phyloP scores from a whole-genome alignment of 495 filamentous ascomycete genomes.

The Penicillium nucicola region DNA sequence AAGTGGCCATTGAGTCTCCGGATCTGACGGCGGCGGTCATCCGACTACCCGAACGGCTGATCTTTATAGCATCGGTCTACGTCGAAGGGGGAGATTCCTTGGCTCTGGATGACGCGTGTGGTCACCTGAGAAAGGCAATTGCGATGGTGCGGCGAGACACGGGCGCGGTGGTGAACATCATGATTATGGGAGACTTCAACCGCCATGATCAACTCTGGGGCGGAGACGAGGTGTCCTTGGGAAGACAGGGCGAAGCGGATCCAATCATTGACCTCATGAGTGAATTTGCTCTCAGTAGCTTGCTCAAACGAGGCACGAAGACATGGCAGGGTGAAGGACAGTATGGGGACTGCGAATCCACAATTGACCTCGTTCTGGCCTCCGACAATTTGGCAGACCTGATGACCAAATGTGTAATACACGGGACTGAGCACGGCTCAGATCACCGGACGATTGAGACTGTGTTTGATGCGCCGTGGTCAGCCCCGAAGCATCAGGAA shows the following conservation, averaged over 20 bases:
- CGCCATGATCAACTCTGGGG: conserved; percentile 35
- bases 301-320: conserved; percentile 29
- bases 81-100: conserved; percentile 14
- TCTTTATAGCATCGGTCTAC: conserved; percentile 28
- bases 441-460: conserved; percentile 30
- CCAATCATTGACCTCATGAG: conserved; percentile 34
- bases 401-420: conserved; percentile 24
- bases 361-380: conserved; percentile 26
- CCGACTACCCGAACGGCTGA: conserved; percentile 15
- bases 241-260: conserved; percentile 30
- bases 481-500: conserved; percentile 9
- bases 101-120: conserved; percentile 5
- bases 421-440: conserved; percentile 28
- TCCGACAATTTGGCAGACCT: conserved; percentile 14
- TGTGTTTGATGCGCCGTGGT: conserved; percentile 16
- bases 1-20: conserved; percentile 18
- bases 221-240: conserved; percentile 26
- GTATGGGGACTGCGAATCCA: conserved; percentile 19
- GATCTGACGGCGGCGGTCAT: conserved; percentile 26
- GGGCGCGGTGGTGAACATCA: conserved; percentile 14
- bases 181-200: conserved; percentile 34
- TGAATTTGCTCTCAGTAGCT: conserved; percentile 22
- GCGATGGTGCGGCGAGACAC: conserved; percentile 10
- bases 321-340: conserved; percentile 22
- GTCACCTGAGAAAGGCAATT: conserved; percentile 12